Evolutionary conservation across 495 filamentous ascomycete genomes (phyloP), one percentile per base, ranked within the genome.

Genomic region (Halenospora varia): DNA sequence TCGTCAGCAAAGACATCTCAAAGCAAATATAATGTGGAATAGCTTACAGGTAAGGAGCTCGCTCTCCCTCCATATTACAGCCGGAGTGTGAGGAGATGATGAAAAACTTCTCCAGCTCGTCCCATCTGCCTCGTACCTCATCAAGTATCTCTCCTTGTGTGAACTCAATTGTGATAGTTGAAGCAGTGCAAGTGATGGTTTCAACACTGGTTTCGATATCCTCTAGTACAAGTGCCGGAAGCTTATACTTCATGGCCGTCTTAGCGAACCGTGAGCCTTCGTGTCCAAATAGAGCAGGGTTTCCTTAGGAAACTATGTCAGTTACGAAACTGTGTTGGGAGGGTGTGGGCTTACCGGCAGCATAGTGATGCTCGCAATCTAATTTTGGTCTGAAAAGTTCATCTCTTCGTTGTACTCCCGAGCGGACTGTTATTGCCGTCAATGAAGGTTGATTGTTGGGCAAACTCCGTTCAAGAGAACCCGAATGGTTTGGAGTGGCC

Each of bases 21-120:
- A 8, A 9, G 39, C 50, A 13, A 39, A 40, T 13, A 19, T 51
- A 13, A 15, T 10, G 15, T 25, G 1, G 24, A 11, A 22, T n/a
- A 40, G 23, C 50, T 15, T 2, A 53, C 50, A 55, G 40, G 23
- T 55, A 26, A 10, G 52, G 52, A n/a, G 35, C n/a, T 25, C 52
- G 9, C 20, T 55, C 52, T 9, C 52, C 52, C 23, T 55, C 52
- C 24, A 15, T 47, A 23, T 55, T 55, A 40, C 52, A 55, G 3
- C 40, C 29, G 10, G 15, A 17, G 24, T 55, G 52, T 10, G 39
- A 45, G 23, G 52, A 20, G n/a, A 55, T 55, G 22, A 55, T 55
- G 9, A 55, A 46, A 24, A 55, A 55, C 6, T 44, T 10, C 24
- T 13, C 22, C 18, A 55, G 17, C 23, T 25, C 1, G 19, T 55